Conservation (phyloP, 352 stramenopile genomes). For the Pythium aristosporum region DNA sequence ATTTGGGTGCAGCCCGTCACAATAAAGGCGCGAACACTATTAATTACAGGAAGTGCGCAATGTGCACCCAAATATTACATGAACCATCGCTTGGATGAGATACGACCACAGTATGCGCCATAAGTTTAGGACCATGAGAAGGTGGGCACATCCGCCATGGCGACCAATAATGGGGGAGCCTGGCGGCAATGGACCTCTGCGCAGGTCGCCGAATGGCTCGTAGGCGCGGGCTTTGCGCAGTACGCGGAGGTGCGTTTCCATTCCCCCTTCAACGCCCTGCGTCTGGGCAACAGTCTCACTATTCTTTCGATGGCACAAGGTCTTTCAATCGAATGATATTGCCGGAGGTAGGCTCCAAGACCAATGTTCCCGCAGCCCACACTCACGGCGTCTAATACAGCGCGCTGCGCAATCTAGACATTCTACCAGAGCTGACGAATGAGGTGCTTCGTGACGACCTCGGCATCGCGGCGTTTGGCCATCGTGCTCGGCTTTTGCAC, state of each 20-base stretch:
- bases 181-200: slow-evolving; percentile 25
- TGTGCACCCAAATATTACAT: no score
- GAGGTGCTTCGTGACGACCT: slow-evolving; percentile 66
- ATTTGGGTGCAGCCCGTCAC: no score
- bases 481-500: slow-evolving; percentile 56
- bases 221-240: slow-evolving; percentile 18
- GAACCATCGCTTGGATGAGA: no score
- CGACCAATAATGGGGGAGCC: background rate
- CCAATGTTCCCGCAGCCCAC: background rate
- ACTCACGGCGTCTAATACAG: slow-evolving; percentile 21
- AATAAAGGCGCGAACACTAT: no score
- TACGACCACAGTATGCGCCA: background rate
- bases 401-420: slow-evolving; percentile 66
- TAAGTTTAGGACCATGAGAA: background rate
- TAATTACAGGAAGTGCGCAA: no score
- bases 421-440: slow-evolving; percentile 59
- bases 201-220: slow-evolving; percentile 25
- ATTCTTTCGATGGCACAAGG: slow-evolving; percentile 4
- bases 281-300: background rate
- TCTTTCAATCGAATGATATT: slow-evolving; percentile 28
- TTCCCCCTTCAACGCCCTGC: background rate
- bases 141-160: background rate
- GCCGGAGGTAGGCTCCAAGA: slow-evolving; percentile 21
- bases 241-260: slow-evolving; percentile 19
- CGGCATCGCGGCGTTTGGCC: slow-evolving; percentile 57